These are phyloP conservation scores for Neurospora sp. DNA, from an alignment of 495 filamentous ascomycete genomes.

Conservation along the genomic window DNA sequence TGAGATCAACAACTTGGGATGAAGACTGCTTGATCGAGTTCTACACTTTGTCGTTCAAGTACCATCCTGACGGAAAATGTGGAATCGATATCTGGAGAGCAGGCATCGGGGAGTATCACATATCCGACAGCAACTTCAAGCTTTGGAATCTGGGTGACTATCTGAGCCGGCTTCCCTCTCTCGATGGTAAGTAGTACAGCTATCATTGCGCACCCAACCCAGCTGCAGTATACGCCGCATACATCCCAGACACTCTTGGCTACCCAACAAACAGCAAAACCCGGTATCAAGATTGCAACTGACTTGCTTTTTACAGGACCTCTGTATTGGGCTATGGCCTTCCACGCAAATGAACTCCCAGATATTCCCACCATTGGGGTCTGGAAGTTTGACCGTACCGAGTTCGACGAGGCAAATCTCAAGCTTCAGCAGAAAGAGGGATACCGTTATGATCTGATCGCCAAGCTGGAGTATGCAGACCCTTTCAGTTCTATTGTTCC, in stretches of 20 bases:
- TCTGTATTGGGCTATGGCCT: slow-evolving; percentile 11
- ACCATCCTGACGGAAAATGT: slow-evolving; percentile 5
- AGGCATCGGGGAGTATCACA: slow-evolving; percentile 2
- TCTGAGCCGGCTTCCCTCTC: slow-evolving; percentile 9
- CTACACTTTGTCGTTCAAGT: slow-evolving; percentile 13
- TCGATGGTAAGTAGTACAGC: slow-evolving; percentile 6
- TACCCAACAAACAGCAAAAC: neutral
- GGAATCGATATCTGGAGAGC: slow-evolving; percentile 16
- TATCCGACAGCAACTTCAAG: slow-evolving; percentile 1
- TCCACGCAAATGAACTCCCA: slow-evolving; percentile 7
- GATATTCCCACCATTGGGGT: slow-evolving; percentile 7
- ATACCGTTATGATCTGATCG: slow-evolving; percentile 5
- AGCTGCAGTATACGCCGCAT: neutral
- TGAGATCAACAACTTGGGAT: neutral
- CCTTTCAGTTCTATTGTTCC: neutral
- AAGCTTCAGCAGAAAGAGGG: slow-evolving; percentile 4
- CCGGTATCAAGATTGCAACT: too few species aligned
- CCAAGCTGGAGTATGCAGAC: slow-evolving; percentile 3
- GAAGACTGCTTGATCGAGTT: slow-evolving; percentile 10
- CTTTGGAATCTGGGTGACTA: slow-evolving; percentile 18
- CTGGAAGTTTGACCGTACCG: slow-evolving; percentile 10
- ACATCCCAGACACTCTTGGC: neutral
- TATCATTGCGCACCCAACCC: neutral
- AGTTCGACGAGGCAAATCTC: slow-evolving; percentile 13
- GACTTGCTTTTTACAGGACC: neutral